Percentiles rank a stretch among this genome's conserved stretches.
Conservation (phyloP, 2,329 filamentous ascomycete species). For the Stachybotrys elegans region DNA sequence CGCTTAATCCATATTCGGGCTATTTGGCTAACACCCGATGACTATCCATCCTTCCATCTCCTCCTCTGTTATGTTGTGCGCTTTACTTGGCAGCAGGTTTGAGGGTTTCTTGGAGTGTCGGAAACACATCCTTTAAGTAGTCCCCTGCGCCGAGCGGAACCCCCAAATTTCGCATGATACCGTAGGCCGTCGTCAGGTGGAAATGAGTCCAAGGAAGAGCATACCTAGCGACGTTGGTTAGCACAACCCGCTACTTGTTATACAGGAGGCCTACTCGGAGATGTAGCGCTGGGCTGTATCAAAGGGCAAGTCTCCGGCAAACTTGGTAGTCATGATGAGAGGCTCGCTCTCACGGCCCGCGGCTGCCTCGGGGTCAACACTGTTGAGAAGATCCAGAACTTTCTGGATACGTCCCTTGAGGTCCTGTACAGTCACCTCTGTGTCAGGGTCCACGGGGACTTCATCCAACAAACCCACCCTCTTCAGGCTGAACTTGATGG, state of each 20-base stretch:
- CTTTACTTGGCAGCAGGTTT: too few species aligned
- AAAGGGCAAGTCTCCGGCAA: conserved; percentile 18
- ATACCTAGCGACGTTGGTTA: too few species aligned
- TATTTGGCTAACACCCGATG: too few species aligned
- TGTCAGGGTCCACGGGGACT: conserved; percentile 13
- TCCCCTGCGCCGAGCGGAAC: conserved; percentile 54
- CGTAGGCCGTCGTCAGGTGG: conserved; percentile 51
- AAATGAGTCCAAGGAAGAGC: conserved; percentile 57
- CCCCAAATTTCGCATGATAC: conserved; percentile 49
- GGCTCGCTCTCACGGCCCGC: conserved; percentile 16
- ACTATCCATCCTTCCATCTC: too few species aligned
- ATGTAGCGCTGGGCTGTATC: conserved; percentile 34
- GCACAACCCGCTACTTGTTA: too few species aligned
- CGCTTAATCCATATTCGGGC: not conserved
- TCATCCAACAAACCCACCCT: conserved; percentile 8
- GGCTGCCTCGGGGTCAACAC: conserved; percentile 15
- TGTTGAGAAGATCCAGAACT: conserved; percentile 23
- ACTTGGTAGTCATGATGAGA: conserved; percentile 16
- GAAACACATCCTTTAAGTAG: conserved; percentile 33
- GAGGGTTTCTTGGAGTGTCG: too few species aligned
- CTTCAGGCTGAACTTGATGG: conserved; percentile 12
- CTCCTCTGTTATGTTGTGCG: too few species aligned
- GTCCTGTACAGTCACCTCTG: conserved; percentile 24
- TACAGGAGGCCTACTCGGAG: too few species aligned
- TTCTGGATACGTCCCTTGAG: conserved; percentile 20